phyloP scores from a whole-genome alignment of 305 asterid genomes.

The Solanum chacoense region DNA sequence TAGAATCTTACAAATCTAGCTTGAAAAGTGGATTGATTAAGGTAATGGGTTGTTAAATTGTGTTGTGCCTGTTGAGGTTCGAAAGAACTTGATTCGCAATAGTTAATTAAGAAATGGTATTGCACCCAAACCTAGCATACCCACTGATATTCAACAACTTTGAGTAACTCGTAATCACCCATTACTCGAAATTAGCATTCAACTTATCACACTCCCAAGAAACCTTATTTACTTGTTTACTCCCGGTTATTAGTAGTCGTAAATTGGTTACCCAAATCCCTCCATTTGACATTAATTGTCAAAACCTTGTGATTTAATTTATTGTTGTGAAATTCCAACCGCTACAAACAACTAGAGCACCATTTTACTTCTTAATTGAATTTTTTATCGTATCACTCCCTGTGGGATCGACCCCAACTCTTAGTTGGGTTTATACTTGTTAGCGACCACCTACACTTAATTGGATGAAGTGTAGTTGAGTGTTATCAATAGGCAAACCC shows the following conservation, averaged over 20 bases:
- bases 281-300: not conserved
- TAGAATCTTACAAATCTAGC: not conserved
- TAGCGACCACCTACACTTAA: not conserved
- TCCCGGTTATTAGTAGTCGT: not conserved
- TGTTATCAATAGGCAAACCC: not conserved
- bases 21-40: not conserved
- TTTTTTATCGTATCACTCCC: not conserved
- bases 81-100: not conserved
- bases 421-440: not conserved
- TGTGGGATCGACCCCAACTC: not conserved
- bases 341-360: not conserved
- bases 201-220: not conserved
- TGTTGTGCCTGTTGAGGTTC: not conserved
- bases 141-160: not conserved
- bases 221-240: not conserved
- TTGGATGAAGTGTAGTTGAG: not conserved
- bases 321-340: not conserved
- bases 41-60: not conserved
- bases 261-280: not conserved
- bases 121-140: not conserved
- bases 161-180: not conserved
- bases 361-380: not conserved
- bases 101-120: not conserved
- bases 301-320: not conserved
- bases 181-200: not conserved